Base-by-base conservation (phyloP, 495 filamentous ascomycete genomes). In the Cercophora sp. region DNA sequence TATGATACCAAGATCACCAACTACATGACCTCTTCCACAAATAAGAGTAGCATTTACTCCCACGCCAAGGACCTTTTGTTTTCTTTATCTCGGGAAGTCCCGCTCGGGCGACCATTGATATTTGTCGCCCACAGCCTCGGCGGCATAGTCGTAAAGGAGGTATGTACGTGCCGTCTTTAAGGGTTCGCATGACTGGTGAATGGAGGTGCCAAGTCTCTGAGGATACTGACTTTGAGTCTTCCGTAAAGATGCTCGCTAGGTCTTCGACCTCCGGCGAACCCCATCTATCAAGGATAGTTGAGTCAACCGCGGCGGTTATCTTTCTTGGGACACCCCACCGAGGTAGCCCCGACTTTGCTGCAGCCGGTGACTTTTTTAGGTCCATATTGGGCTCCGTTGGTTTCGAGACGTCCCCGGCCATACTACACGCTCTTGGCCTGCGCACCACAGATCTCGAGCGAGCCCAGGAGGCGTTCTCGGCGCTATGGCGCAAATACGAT, bases 271-370 rank as follows among this genome's bases (percentile, higher is more conserved):
- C 13, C 6, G 29, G 8, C 8, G 29, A 32, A 32, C 13, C 29
- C 8, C 6, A 32, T 6, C 13, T 13, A 6, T 6, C 8, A 13
- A 13, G 13, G 8, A 32, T 32, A 6, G 29, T 32, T 13, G 8
- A 4, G 24, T 64, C 61, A 20, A 73, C 69, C 16, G 50, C 45
- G 25, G 66, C 57, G 31, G 52, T 74, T 10, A 34, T 73, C 5
- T 74, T 73, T 41, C 67, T 71, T 16, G 71, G 67, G 22, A 73
- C 70, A 8, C 69, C 69, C 18, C 69, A 74, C 47, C 48, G 67
- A 39, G 67, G 68, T 10, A 58, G 56, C 37, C 43, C 49, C 11
- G 49, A 54, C 40, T 45, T 50, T 9, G 55, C 44, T 2, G 10
- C 2, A 4, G 4, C 19, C n/a, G 43, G 11, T 10, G 20, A 48